Evolutionary conservation across 495 filamentous ascomycete species (phyloP).

Genomic region (Aspergillus hancockii): DNA sequence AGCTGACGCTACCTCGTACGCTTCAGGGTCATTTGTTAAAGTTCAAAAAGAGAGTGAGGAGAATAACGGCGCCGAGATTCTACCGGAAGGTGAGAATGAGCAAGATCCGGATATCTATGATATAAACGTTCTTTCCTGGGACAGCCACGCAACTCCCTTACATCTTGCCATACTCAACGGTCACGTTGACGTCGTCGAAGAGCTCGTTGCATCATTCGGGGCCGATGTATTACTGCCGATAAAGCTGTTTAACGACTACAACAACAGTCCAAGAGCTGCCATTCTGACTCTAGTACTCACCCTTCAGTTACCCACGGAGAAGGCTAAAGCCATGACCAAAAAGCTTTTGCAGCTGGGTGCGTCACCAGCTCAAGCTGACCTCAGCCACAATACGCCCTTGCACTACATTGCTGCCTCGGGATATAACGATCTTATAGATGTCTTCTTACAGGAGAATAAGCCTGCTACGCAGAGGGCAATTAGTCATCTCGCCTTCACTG

Average conservation of each 20-base stretch:
- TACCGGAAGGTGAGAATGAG: conserved; percentile 55
- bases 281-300: conserved; percentile 67
- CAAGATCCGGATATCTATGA: conserved; percentile 77
- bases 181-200: conserved; percentile 63
- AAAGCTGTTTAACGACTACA: conserved; percentile 52
- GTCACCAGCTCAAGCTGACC: conserved; percentile 70
- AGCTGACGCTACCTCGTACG: conserved; percentile 34
- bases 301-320: conserved; percentile 53
- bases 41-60: conserved; percentile 41
- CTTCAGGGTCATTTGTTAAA: conserved; percentile 69
- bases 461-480: conserved; percentile 61
- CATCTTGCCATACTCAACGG: conserved; percentile 77
- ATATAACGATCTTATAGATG: conserved; percentile 54
- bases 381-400: conserved; percentile 57
- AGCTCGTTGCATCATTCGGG: conserved; percentile 70
- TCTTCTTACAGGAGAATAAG: conserved; percentile 58
- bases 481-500: conserved; percentile 52
- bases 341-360: conserved; percentile 69
- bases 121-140: conserved; percentile 74
- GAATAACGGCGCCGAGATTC: conserved; percentile 27
- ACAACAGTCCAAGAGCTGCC: conserved; percentile 50
- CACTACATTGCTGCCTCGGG: conserved; percentile 53
- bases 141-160: conserved; percentile 66
- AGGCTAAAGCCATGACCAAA: conserved; percentile 59
- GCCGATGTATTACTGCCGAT: conserved; percentile 72